Base-by-base conservation (phyloP, 2,329 filamentous ascomycete genomes). In the Arthrobotrys musiformis region DNA sequence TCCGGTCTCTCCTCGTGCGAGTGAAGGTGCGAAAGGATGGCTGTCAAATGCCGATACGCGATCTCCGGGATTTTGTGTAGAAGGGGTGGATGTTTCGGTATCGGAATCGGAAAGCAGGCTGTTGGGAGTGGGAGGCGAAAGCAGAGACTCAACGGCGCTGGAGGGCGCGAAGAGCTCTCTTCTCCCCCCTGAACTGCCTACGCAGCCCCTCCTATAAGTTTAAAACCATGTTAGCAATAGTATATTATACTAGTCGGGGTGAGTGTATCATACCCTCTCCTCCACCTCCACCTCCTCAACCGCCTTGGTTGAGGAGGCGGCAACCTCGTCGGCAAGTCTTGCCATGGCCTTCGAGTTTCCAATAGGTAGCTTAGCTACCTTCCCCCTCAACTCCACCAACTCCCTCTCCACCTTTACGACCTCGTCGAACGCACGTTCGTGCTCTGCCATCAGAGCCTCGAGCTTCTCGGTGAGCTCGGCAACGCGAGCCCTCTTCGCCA, bases 141-240 rank as follows among this genome's bases (percentile, higher is more conserved):
- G n/a, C n/a, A n/a, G n/a, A n/a, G 22, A 24, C 7, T 26, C 60
- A 64, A n/a, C 42, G 11, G 17, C 46, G 33, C 24, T 28, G 58
- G 22, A 72, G 68, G 35, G 37, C 37, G 6, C 46, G 15, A 3
- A 72, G 24, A n/a, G 68, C 68, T 9, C 48, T 56, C 60, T 61
- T 63, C 68, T 72, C 68, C 22, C 28, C 19, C 37, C 40, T 64
- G 6, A 64, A 60, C n/a, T 56, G 46, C 68, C 64, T 72, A 4
- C 60, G 46, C 26, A 72, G 28, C 26, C 13, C 48, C 19, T 37
- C 48, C 68, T 72, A 56, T 22, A 26, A 37, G n/a, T 1, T 67
- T 52, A 15, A 19, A 6, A 54, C 17, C 13, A 9, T n/a, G 44
- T 62, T 54, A 62, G 24, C 9, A 24, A 15, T 40, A 8, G 2